phyloP scores from a whole-genome alignment of 208 protist species.

The Acanthamoeba comandoni region DNA sequence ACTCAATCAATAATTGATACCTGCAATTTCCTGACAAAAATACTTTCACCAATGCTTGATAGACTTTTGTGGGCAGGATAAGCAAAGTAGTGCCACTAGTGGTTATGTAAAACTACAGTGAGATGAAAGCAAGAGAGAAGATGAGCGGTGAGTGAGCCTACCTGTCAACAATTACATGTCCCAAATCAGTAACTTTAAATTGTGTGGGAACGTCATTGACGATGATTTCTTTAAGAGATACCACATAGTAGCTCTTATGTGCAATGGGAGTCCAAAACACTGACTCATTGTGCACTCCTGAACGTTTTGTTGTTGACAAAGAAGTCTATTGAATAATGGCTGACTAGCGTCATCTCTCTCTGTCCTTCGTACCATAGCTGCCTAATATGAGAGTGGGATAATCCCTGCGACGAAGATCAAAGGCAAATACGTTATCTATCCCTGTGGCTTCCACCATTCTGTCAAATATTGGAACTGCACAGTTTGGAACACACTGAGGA shows the following conservation, averaged over 20 bases:
- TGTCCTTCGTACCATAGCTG: not conserved
- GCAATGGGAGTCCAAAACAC: conserved; percentile 39
- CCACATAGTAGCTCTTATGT: conserved; percentile 65
- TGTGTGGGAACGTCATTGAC: not conserved
- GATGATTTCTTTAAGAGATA: conserved; percentile 41
- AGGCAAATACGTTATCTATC: conserved; percentile 6
- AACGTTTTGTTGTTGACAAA: not conserved
- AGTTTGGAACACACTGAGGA: conserved; percentile 44
- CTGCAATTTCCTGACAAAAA: conserved; percentile 51
- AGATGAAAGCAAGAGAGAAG: not conserved
- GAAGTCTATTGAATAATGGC: not conserved
- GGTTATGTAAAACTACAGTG: not conserved
- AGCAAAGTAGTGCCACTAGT: conserved; percentile 48
- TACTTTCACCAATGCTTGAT: conserved; percentile 41
- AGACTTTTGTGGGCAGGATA: conserved; percentile 49
- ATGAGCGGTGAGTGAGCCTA: not conserved
- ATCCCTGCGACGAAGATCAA: conserved; percentile 4
- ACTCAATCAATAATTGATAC: too few relatives aligned
- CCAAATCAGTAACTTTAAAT: conserved; percentile 20
- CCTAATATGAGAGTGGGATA: conserved; percentile 16
- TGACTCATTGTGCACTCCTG: not conserved
- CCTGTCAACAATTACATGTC: conserved; percentile 58
- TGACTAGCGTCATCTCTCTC: not conserved
- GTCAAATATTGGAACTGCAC: conserved; percentile 9
- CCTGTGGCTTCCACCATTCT: conserved; percentile 25